phyloP scores from a whole-genome alignment of 2,329 filamentous ascomycete species.

The Aureobasidium sp. region DNA sequence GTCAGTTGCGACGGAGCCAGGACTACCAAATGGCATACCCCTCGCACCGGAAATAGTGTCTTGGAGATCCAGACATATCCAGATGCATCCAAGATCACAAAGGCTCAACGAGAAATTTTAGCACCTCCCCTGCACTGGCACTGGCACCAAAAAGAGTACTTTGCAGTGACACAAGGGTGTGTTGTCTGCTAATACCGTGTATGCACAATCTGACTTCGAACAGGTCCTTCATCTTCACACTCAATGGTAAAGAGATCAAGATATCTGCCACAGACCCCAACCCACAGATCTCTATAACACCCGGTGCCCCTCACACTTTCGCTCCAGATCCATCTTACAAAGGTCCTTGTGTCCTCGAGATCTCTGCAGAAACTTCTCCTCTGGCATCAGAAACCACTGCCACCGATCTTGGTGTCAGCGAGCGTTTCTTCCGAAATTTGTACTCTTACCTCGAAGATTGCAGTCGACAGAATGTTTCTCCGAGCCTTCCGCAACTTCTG shows the following conservation, averaged over 20 bases:
- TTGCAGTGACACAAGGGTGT: conserved; percentile 24
- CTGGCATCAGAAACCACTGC: conserved; percentile 16
- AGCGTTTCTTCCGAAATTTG: conserved; percentile 27
- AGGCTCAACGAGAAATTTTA: conserved; percentile 18
- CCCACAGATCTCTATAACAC: conserved; percentile 21
- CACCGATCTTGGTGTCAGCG: conserved; percentile 20
- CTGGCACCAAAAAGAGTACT: conserved; percentile 27
- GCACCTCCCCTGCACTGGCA: conserved; percentile 25
- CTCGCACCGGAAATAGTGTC: conserved; percentile 24
- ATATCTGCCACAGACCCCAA: conserved; percentile 24
- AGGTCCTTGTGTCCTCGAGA: conserved; percentile 24
- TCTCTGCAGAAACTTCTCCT: conserved; percentile 19
- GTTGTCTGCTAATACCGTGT: background rate
- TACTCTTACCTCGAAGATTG: conserved; percentile 28
- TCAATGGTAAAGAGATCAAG: conserved; percentile 22
- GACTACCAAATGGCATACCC: conserved; percentile 23
- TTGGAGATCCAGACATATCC: conserved; percentile 27
- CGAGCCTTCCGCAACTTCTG: conserved; percentile 24
- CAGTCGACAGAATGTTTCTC: conserved; percentile 20
- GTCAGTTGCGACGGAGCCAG: conserved; percentile 24
- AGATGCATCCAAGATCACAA: conserved; percentile 21
- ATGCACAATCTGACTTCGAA: background rate
- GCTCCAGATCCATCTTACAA: conserved; percentile 23
- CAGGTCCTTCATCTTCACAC: conserved; percentile 26
- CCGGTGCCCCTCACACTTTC: conserved; percentile 24